Conservation (phyloP, 1,139 yeast species). For the Yamadazyma atlantica region DNA sequence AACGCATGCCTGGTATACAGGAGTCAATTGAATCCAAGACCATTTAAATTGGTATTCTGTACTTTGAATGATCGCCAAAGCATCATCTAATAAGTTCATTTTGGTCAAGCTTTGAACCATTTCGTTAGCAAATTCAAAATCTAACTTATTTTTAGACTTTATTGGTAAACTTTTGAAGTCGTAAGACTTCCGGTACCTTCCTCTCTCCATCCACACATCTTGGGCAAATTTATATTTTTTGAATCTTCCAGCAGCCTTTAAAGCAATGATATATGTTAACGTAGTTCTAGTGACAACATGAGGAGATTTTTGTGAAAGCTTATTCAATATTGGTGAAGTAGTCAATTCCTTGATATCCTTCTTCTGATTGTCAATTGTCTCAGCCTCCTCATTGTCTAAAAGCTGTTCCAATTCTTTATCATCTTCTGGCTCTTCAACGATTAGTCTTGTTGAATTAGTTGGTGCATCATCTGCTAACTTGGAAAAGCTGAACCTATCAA, state of each 20-base stretch:
- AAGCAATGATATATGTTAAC: slow-evolving; percentile 57
- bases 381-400: slow-evolving; percentile 1
- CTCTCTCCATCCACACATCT: slow-evolving; percentile 75
- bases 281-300: slow-evolving; percentile 47
- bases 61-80: slow-evolving; percentile 63
- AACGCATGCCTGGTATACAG: slow-evolving; percentile 47
- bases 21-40: slow-evolving; percentile 59
- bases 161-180: slow-evolving; percentile 42
- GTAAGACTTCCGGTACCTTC: slow-evolving; percentile 59
- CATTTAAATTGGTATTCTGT: slow-evolving; percentile 71
- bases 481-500: slow-evolving; percentile 38
- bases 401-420: slow-evolving; percentile 9
- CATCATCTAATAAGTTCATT: slow-evolving; percentile 62
- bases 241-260: slow-evolving; percentile 63
- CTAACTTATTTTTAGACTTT: slow-evolving; percentile 46
- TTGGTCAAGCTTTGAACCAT: slow-evolving; percentile 58
- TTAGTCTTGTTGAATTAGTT: slow-evolving; percentile 9
- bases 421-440: slow-evolving; percentile 10
- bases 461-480: slow-evolving; percentile 22
- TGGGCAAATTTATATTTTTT: slow-evolving; percentile 59
- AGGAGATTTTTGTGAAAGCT: slow-evolving; percentile 7
- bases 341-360: slow-evolving; percentile 6
- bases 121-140: slow-evolving; percentile 66
- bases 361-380: too few species aligned
- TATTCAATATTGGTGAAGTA: slow-evolving; percentile 28